Conservation (phyloP, 2,329 filamentous ascomycete genomes). For the Pseudogymnoascus sp. region DNA sequence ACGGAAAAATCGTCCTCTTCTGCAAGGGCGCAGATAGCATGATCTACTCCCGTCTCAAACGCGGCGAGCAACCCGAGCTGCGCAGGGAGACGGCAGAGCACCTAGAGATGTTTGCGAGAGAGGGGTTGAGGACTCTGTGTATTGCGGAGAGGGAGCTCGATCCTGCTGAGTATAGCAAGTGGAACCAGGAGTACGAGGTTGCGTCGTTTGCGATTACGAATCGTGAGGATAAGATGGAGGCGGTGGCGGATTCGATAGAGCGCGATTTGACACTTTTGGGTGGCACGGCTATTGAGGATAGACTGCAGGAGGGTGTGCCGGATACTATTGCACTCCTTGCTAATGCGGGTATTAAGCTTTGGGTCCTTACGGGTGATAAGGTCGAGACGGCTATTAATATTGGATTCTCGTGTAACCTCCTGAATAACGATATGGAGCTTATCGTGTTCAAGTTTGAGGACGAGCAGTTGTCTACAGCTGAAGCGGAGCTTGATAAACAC, state of each 20-base stretch:
- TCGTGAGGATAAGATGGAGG: conserved; percentile 88
- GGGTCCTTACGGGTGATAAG: conserved; percentile 97
- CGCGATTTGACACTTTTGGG: conserved; percentile 80
- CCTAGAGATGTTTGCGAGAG: conserved; percentile 93
- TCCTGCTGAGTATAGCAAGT: conserved; percentile 75
- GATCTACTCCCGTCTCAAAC: conserved; percentile 85
- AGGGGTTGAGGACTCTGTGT: conserved; percentile 89
- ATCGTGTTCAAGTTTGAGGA: conserved; percentile 83
- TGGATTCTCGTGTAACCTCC: conserved; percentile 94
- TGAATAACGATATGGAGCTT: conserved; percentile 97
- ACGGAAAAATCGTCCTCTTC: conserved; percentile 81
- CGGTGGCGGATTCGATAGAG: conserved; percentile 83
- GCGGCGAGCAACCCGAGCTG: conserved; percentile 78
- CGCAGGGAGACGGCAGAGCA: conserved; percentile 82
- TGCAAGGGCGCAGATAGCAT: conserved; percentile 98
- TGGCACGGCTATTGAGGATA: conserved; percentile 94
- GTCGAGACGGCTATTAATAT: conserved; percentile 99
- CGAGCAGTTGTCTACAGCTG: conserved; percentile 54
- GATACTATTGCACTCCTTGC: conserved; percentile 89
- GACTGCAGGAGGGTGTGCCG: conserved; percentile 91
- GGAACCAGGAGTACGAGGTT: conserved; percentile 80
- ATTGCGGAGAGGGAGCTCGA: conserved; percentile 75
- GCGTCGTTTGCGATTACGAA: conserved; percentile 77
- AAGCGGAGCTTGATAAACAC: conserved; percentile 64
- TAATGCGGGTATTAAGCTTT: conserved; percentile 92